Conservation (phyloP, 805 yeast species). For the Trichomonascus vanleenenianus region DNA sequence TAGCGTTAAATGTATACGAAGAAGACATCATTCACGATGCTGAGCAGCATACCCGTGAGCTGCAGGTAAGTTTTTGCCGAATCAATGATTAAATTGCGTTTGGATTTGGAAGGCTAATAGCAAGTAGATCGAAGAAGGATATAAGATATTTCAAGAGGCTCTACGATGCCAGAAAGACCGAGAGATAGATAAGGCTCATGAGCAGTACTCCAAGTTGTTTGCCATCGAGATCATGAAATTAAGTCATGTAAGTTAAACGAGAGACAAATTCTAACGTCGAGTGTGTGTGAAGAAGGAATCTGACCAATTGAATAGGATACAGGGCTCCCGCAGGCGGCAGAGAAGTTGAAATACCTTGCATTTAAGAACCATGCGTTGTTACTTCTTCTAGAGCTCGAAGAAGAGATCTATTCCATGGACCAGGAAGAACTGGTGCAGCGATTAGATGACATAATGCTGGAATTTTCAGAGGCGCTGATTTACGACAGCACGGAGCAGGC, state of each 20-base stretch:
- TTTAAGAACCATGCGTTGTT: constrained; percentile 78
- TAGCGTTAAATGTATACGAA: constrained; percentile 71
- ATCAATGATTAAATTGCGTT: neutral
- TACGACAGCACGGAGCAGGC: constrained; percentile 20
- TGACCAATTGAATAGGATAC: constrained; percentile 13
- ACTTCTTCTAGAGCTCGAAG: constrained; percentile 37
- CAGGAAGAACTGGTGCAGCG: constrained; percentile 24
- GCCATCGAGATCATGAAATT: constrained; percentile 53
- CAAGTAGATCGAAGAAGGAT: constrained; percentile 64
- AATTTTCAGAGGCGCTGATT: constrained; percentile 50
- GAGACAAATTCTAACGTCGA: no score
- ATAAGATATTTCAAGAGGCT: constrained; percentile 65
- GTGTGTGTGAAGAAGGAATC: no score
- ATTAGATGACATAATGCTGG: constrained; percentile 44
- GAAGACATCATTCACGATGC: constrained; percentile 62
- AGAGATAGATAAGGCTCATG: constrained; percentile 42
- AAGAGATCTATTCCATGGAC: constrained; percentile 21
- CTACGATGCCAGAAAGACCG: constrained; percentile 49
- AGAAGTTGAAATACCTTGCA: constrained; percentile 65
- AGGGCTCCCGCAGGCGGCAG: constrained; percentile 58
- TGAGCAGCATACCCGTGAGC: constrained; percentile 85
- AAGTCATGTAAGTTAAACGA: constrained; percentile 10
- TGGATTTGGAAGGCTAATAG: neutral
- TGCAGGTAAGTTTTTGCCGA: constrained; percentile 42
- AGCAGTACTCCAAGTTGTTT: constrained; percentile 55